Base-by-base conservation (phyloP, 2,329 filamentous ascomycete species). In the Hypoxylon sp. region DNA sequence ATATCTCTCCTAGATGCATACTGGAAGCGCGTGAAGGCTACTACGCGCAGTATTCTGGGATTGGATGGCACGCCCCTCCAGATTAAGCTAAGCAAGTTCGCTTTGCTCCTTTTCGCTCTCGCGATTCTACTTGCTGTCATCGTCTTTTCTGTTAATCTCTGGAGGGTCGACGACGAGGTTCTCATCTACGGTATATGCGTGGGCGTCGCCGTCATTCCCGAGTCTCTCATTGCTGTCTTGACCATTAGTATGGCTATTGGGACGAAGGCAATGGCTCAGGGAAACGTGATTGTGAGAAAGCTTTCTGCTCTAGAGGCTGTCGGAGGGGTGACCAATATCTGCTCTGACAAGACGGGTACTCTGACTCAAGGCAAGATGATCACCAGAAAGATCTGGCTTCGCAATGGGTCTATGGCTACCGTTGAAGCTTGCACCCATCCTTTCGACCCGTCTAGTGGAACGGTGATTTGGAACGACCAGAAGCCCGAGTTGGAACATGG, bases 1-100 rank as follows among this genome's bases (percentile, higher is more conserved):
- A 80, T 87, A 73, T 81, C 87, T 51, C 77, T 76, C 71, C 78
- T 81, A 49, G 78, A 80, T 30, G 75, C 82, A 69, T 81, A 82
- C 73, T 80, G 76, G 74, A 81, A 81, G 59, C 83, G 85, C 49
- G 65, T 82, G 43, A 80, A 80, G 60, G 78, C 79, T 46, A 80
- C 75, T 11, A 63, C 74, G 46, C 81, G 80, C 65, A 85, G 85
- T 70, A 83, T 92, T 66, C 84, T 92, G 46, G 90, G 88, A 60
- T 79, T 90, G 2, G 86, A 92, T 60, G 93, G 93, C 53, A 97
- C 94, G 1, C 94, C 94, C 0, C 83, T 97, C 49, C 93, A 97
- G 81, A 90, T 91, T 71, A 95, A 93, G 75, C 85, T 97, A 56
- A 93, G 91, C 81, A 93, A 94, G 79, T 90, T 97, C 75, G 93